Conservation (phyloP, 176 grass and related monocot species). For the Rhynchospora tenuis region DNA sequence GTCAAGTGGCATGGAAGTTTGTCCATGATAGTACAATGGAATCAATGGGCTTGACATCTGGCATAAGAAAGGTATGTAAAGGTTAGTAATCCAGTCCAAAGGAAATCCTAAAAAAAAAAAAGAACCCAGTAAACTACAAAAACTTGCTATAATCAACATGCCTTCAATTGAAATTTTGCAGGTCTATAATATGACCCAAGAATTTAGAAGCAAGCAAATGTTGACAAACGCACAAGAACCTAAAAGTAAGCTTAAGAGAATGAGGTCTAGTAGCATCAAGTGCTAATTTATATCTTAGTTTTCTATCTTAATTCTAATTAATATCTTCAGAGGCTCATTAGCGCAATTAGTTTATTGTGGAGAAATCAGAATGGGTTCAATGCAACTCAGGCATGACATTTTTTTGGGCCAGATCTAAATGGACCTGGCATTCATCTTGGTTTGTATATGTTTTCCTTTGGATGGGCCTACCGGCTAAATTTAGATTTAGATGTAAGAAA, state of each 20-base stretch:
- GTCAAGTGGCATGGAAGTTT: constrained; percentile 41
- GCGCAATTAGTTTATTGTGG: neutral
- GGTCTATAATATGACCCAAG: constrained; percentile 86
- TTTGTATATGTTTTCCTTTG: too few relatives aligned
- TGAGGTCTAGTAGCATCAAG: constrained; percentile 6
- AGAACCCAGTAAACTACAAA: neutral
- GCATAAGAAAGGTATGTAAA: constrained; percentile 69
- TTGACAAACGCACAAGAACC: constrained; percentile 8
- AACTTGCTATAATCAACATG: neutral
- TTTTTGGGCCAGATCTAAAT: too few relatives aligned
- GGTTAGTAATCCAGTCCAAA: neutral
- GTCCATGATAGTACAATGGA: constrained; percentile 40
- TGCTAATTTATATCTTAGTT: constrained; percentile 10
- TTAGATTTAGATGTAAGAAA: too few relatives aligned
- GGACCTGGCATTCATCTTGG: too few relatives aligned
- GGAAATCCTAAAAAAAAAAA: neutral
- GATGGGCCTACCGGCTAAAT: too few relatives aligned
- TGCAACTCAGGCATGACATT: too few relatives aligned
- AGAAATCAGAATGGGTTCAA: neutral
- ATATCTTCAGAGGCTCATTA: neutral
- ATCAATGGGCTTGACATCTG: constrained; percentile 72
- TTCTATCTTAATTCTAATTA: neutral
- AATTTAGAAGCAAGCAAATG: constrained; percentile 45
- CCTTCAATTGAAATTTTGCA: constrained; percentile 27
- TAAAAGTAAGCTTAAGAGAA: constrained; percentile 39